Percentiles rank a stretch among this genome's conserved stretches.
phyloP scores from a whole-genome alignment of 495 filamentous ascomycete species.

The Podospora didyma region DNA sequence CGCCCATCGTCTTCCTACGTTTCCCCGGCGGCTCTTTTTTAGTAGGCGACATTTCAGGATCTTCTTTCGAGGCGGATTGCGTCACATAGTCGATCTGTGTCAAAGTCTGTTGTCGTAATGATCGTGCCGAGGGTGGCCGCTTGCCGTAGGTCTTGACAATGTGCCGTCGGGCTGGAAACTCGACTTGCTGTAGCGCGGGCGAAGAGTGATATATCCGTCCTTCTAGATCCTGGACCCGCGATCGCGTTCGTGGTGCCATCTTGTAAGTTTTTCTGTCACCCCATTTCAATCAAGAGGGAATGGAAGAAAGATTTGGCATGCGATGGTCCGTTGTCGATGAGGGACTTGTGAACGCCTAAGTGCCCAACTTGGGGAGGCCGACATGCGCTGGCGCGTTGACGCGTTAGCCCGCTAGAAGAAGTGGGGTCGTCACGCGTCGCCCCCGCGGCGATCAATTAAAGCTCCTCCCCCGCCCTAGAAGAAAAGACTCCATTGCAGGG shows the following conservation, averaged over 20 bases:
- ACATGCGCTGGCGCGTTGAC: no score
- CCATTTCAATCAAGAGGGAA: background rate
- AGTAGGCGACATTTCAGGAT: constrained; percentile 2
- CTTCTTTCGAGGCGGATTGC: constrained; percentile 9
- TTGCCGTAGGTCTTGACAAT: constrained; percentile 36
- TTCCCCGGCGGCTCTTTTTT: constrained; percentile 13
- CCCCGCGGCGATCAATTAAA: no score
- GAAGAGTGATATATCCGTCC: constrained; percentile 33
- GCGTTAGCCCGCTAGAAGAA: no score
- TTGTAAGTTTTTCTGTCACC: background rate
- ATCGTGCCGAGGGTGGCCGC: constrained; percentile 21
- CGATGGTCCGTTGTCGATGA: no score
- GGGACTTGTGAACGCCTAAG: no score
- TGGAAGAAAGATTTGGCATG: background rate
- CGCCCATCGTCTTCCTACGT: constrained; percentile 41
- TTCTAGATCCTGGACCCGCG: background rate
- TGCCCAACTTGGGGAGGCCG: no score
- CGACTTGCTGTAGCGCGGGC: constrained; percentile 36
- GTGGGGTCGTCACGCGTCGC: no score
- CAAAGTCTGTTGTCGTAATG: constrained; percentile 41
- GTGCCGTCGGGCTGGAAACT: constrained; percentile 33
- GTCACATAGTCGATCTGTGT: constrained; percentile 46
- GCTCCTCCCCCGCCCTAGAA: no score
- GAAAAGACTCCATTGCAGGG: no score
- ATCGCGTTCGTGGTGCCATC: constrained; percentile 34